Evolutionary conservation across 192 early-diverging fungal species (phyloP).

Genomic region (Dimargaris cristalligena): DNA sequence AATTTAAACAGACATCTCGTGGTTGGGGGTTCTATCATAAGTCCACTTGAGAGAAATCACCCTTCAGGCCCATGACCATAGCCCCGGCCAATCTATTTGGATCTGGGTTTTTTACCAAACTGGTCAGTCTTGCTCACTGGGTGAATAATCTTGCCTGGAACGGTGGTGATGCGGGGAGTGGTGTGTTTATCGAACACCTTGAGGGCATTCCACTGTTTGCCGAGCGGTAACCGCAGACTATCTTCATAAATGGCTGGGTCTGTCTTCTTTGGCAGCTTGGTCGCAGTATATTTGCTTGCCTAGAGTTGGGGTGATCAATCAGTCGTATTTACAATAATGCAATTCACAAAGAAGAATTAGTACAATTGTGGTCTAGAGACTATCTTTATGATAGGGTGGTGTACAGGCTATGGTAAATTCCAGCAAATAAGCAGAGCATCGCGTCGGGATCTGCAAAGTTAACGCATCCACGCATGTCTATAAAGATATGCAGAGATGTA

Average conservation of each 20-base stretch:
- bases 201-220: slow-evolving; percentile 89
- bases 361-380: background rate
- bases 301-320: no score
- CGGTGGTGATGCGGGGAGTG: slow-evolving; percentile 66
- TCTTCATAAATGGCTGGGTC: slow-evolving; percentile 44
- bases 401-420: background rate
- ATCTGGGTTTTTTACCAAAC: no score
- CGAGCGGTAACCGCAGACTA: slow-evolving; percentile 67
- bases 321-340: slow-evolving; percentile 40
- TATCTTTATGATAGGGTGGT: background rate
- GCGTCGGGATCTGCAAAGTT: no score
- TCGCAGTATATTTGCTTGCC: slow-evolving; percentile 33
- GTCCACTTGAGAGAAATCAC: no score
- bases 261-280: background rate
- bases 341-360: background rate
- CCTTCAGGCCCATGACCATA: no score
- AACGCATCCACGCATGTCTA: no score
- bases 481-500: no score
- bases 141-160: slow-evolving; percentile 73
- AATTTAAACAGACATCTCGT: no score
- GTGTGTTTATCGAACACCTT: slow-evolving; percentile 51
- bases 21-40: no score
- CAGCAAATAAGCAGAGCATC: no score
- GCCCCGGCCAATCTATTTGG: no score
- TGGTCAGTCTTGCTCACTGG: slow-evolving; percentile 30